phyloP scores from a whole-genome alignment of 1,284 basidiomycete species.

The Sporisorium reilianum region DNA sequence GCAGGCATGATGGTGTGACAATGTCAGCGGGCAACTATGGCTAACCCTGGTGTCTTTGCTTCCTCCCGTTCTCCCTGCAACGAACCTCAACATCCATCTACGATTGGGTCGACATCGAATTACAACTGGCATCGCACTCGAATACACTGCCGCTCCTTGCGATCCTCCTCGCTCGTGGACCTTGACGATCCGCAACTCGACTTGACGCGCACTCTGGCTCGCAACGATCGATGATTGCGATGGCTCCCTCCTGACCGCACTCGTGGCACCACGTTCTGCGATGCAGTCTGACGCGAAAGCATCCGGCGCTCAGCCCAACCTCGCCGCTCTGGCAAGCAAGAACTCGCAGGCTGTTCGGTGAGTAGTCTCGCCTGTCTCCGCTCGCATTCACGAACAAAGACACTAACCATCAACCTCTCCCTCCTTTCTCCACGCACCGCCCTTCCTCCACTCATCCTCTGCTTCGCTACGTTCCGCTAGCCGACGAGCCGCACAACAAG shows the following conservation, averaged over 20 bases:
- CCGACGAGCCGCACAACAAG: constrained; percentile 77
- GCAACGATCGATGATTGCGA: not conserved
- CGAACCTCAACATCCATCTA: not conserved
- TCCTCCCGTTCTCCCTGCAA: not conserved
- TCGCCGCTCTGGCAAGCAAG: constrained; percentile 55
- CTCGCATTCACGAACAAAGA: not conserved
- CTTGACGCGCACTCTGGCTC: not conserved
- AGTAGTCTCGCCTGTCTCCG: not conserved
- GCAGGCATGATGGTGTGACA: constrained; percentile 14
- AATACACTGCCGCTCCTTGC: not conserved
- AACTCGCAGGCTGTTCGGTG: constrained; percentile 56
- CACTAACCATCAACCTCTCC: not conserved
- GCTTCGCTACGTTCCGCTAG: too few species aligned
- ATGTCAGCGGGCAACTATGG: not conserved
- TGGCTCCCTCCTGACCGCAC: not conserved
- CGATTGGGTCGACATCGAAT: too few species aligned
- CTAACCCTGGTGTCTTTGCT: not conserved
- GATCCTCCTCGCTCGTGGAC: not conserved
- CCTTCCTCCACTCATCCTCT: too few species aligned
- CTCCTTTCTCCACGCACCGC: not conserved
- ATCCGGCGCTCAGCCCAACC: constrained; percentile 52
- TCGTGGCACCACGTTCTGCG: not conserved
- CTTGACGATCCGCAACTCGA: not conserved
- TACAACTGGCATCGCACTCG: too few species aligned
- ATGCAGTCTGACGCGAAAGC: constrained; percentile 51